Base-by-base conservation (phyloP, 2,329 filamentous ascomycete species). In the Diaporthe velutina region DNA sequence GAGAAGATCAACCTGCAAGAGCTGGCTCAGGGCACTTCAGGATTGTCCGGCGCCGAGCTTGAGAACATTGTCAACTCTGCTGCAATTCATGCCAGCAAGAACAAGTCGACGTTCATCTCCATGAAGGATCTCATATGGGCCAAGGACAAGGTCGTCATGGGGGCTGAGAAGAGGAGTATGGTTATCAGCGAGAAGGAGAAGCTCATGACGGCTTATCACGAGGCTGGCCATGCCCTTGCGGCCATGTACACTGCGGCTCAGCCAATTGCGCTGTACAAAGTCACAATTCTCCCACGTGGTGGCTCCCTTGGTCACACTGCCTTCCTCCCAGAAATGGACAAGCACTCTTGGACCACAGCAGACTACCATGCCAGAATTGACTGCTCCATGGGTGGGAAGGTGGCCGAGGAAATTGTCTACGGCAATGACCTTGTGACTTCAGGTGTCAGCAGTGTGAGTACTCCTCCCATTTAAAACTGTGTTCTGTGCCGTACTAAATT, bases 41-140 rank as follows among this genome's bases (percentile, higher is more conserved):
- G 97, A 15, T 95, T 98, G 80, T 98, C 96, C 66, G 97, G 97
- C 78, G 97, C 97, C 28, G 97, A 99, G 80, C 89, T 99, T 17
- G 97, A 98, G 85, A 99, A 98, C 82, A 91, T 99, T 79, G 94
- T 98, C 81, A 99, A 99, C 84, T 95, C 98, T 82, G 97, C 97
- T 42, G 97, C 97, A 30, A 93, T 99, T 57, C 95, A 94, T 80
- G 97, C 97, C n/a, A 98, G 95, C 80, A 95, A 97, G 83, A 90
- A 94, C 78, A 97, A 96, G 85, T 90, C 93, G 52, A 88, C 88
- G 75, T 90, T 93, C 60, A 94, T 99, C 71, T 90, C 90, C 17
- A 93, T 95, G 83, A 85, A 89, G 45, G 95, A 98, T 81, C 93
- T 98, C 77, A 96, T 98, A 79, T 99, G 96, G 96, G 97, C 97